These are phyloP conservation scores for Rhodotorula taiwanensis DNA, from an alignment of 768 basidiomycete genomes.

Conservation along the genomic window DNA sequence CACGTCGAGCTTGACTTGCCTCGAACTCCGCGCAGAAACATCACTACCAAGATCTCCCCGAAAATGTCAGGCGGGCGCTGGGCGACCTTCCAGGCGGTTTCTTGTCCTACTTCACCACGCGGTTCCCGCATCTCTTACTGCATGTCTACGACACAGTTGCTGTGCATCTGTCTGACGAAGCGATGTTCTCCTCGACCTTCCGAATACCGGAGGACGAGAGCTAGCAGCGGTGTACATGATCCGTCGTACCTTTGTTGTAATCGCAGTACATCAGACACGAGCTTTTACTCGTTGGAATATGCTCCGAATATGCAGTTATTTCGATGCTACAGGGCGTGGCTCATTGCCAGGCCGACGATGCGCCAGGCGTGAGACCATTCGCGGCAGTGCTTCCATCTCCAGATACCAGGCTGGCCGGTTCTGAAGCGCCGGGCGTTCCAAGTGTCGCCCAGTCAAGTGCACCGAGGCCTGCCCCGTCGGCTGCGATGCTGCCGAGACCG, in stretches of 20 bases:
- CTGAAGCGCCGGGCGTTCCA: too few species aligned
- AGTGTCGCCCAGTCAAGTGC: not conserved
- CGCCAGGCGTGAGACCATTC: too few species aligned
- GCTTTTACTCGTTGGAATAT: too few species aligned
- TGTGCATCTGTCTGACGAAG: conserved; percentile 65
- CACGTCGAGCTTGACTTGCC: not conserved
- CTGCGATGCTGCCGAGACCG: conserved; percentile 3
- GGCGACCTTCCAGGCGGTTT: conserved; percentile 90
- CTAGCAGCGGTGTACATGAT: too few species aligned
- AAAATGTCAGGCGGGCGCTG: conserved; percentile 76
- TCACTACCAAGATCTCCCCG: conserved; percentile 94
- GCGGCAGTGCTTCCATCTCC: too few species aligned
- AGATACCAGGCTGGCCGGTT: too few species aligned
- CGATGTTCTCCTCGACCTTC: conserved; percentile 43
- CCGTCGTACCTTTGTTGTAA: too few species aligned
- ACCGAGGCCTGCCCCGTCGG: not conserved
- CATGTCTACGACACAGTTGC: conserved; percentile 83
- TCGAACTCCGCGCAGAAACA: conserved; percentile 62
- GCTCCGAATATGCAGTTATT: too few species aligned
- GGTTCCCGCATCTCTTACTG: conserved; percentile 85
- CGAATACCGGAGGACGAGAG: conserved; percentile 25
- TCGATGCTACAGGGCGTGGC: too few species aligned
- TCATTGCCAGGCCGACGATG: too few species aligned
- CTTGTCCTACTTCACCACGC: conserved; percentile 81
- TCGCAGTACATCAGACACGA: too few species aligned